Evolutionary conservation across 257 asterid genomes (phyloP).

Genomic region (Capsicum pubescens): DNA sequence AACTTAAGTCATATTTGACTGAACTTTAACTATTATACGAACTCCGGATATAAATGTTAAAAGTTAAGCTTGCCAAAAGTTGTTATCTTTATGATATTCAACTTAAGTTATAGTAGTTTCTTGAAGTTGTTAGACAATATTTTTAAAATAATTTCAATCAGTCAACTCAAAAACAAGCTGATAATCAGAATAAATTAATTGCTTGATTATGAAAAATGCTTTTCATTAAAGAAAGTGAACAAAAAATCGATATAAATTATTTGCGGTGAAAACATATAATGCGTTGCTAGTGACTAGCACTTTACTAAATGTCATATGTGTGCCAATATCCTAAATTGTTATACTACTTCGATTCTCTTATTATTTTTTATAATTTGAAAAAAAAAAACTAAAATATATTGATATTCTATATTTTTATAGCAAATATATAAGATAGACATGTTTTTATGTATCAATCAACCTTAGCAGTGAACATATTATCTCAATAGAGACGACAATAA

Average conservation of each 20-base stretch:
- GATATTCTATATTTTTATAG: too few relatives aligned
- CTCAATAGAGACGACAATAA: too few relatives aligned
- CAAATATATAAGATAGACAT: too few relatives aligned
- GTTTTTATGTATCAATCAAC: too few relatives aligned
- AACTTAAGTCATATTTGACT: not conserved
- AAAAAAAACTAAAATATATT: too few relatives aligned
- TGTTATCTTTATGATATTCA: not conserved
- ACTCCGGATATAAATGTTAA: not conserved
- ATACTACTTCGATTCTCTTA: too few relatives aligned
- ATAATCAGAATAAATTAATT: not conserved
- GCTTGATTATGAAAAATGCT: not conserved
- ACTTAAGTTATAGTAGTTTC: not conserved
- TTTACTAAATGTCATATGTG: too few relatives aligned
- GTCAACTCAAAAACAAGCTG: not conserved
- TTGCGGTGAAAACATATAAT: not conserved
- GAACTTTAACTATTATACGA: not conserved
- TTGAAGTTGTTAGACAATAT: not conserved
- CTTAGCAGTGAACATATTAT: too few relatives aligned
- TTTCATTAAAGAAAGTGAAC: not conserved
- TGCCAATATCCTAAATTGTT: too few relatives aligned
- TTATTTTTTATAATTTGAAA: too few relatives aligned
- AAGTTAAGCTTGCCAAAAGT: not conserved
- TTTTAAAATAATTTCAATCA: not conserved
- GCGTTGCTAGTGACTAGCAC: not conserved
- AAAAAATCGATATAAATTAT: not conserved